Evolutionary conservation across 441 rosid species (phyloP).

Genomic region (Eutrema salsugineum): DNA sequence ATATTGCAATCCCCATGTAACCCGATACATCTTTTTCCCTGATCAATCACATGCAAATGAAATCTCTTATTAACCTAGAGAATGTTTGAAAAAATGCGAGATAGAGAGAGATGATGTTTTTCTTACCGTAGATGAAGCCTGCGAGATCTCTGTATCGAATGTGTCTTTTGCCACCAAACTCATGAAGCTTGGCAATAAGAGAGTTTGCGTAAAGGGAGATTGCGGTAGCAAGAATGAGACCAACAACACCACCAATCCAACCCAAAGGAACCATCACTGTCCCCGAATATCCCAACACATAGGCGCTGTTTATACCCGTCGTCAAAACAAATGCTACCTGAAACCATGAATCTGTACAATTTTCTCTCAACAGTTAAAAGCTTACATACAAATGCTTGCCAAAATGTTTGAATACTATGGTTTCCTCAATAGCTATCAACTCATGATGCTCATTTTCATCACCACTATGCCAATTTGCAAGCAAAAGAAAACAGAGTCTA

Average conservation of each 20-base stretch:
- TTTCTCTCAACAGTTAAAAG: slow-evolving; percentile 1
- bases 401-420: too few relatives aligned
- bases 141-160: slow-evolving; percentile 97
- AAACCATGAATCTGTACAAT: slow-evolving; percentile 77
- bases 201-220: slow-evolving; percentile 75
- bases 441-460: not conserved
- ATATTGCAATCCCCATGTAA: slow-evolving; percentile 87
- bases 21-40: slow-evolving; percentile 71
- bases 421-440: not conserved
- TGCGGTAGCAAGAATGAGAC: slow-evolving; percentile 65
- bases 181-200: slow-evolving; percentile 87
- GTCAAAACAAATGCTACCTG: slow-evolving; percentile 84
- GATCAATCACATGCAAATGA: slow-evolving; percentile 20
- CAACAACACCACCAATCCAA: slow-evolving; percentile 75
- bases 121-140: slow-evolving; percentile 67
- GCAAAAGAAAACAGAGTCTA: not conserved
- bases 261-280: slow-evolving; percentile 91
- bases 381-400: not conserved
- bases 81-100: not conserved
- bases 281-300: slow-evolving; percentile 89
- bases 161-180: slow-evolving; percentile 85
- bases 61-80: not conserved
- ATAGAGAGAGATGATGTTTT: not conserved
- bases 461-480: not conserved
- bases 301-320: slow-evolving; percentile 89